Base-by-base conservation (phyloP, 176 grass and related monocot genomes). In the Carex pumila region DNA sequence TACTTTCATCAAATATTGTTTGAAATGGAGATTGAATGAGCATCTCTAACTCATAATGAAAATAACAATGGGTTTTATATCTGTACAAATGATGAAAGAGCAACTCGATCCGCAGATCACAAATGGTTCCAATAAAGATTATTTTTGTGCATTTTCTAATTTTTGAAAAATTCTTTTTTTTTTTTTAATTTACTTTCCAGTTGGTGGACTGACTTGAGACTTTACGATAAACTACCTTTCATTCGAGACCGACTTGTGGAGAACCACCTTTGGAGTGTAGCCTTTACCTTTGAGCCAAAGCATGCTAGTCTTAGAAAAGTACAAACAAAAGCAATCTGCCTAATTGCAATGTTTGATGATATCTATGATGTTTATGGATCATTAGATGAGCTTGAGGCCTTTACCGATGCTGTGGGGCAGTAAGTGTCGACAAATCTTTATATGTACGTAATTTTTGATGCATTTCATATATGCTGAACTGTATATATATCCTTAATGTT, bases 311-410 rank as follows among this genome's bases (percentile, higher is more conserved):
- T 1, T 5, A 83, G 85, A 19, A 60, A 58, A 63, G 65, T 7
- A 43, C 19, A 41, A 3, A 80, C 85, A 15, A 32, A 86, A 15
- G 6, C 19, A 67, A 54, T 25, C 41, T 68, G 43, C 31, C 3
- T 86, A 0, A 2, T 70, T 21, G 45, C 85, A 39, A 55, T 45
- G 39, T 81, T 79, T 18, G 84, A 86, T 37, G 84, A 86, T 67
- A 52, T 66, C 29, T 86, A 79, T 32, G 84, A 86, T 57, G 60
- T 81, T 67, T 80, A 86, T 68, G 85, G 85, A 2, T 67, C 62
- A 47, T 43, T 86, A 7, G 65, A 87, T n/a, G 85, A 87, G 60
- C 85, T 87, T 17, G 85, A 87, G 78, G 22, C 72, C 25, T 87
- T 87, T 31, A 87, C 85, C 1, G 12, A 75, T 80, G 85, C 45